These are phyloP conservation scores for Polysphondylium violaceum DNA, from an alignment of 78 protist genomes.

Conservation along the genomic window DNA sequence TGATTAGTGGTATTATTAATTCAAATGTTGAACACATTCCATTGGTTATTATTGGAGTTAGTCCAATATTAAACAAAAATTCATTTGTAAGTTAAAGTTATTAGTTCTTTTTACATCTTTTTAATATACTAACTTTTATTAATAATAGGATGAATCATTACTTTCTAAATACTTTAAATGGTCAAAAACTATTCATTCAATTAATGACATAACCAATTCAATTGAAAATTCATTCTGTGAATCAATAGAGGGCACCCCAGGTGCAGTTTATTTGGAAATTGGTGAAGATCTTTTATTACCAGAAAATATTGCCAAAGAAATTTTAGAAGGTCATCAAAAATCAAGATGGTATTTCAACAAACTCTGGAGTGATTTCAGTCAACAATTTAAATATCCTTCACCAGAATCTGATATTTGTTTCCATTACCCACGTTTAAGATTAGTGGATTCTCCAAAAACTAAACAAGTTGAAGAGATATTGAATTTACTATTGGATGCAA, in stretches of 20 bases:
- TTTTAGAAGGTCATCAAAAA: not conserved
- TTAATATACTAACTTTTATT: not conserved
- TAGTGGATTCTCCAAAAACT: not conserved
- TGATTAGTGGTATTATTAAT: conserved; percentile 10
- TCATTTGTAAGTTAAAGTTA: not conserved
- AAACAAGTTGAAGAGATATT: not conserved
- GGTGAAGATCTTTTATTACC: conserved; percentile 4
- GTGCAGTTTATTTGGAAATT: conserved; percentile 10
- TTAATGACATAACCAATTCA: not conserved
- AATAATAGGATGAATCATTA: conserved; percentile 3
- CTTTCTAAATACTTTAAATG: conserved; percentile 9
- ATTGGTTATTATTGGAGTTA: conserved; percentile 23
- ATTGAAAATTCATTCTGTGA: conserved; percentile 3
- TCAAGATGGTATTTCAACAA: conserved; percentile 34
- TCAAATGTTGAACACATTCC: conserved; percentile 28
- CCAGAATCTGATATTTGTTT: not conserved
- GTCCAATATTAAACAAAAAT: not conserved
- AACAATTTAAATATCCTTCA: conserved; percentile 11
- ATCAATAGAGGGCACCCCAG: not conserved
- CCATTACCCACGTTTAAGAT: not conserved
- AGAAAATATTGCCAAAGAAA: not conserved
- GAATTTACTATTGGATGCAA: not conserved
- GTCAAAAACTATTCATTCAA: not conserved
- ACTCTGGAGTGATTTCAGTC: conserved; percentile 14
- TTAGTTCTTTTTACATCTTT: not conserved